These are phyloP conservation scores for Aspergillus amoenus DNA, from an alignment of 2,329 filamentous ascomycete species.

Conservation along the genomic window DNA sequence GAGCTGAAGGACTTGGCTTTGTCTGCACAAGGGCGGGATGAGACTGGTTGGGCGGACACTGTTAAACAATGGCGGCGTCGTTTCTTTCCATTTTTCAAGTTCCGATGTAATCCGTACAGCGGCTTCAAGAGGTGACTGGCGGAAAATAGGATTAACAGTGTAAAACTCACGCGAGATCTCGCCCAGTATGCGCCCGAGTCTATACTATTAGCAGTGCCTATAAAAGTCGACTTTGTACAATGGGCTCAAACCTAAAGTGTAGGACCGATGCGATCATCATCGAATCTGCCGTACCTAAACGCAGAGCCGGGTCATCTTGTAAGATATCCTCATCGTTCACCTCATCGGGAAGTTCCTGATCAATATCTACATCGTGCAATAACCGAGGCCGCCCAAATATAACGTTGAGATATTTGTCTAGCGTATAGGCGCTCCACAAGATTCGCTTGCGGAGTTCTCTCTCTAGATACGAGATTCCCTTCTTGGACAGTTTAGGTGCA, in stretches of 20 bases:
- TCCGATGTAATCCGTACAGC: conserved; percentile 35
- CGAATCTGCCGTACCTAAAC: conserved; percentile 35
- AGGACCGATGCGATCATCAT: conserved; percentile 43
- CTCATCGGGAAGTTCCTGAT: conserved; percentile 57
- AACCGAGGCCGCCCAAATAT: conserved; percentile 61
- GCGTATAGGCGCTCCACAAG: conserved; percentile 63
- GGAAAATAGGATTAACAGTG: conserved; percentile 32
- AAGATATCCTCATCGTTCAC: conserved; percentile 60
- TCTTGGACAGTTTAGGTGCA: conserved; percentile 28
- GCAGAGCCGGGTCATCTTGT: conserved; percentile 36
- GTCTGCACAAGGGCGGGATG: conserved; percentile 38
- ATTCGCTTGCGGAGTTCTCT: conserved; percentile 57
- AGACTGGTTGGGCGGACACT: conserved; percentile 36
- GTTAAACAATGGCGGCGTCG: conserved; percentile 36
- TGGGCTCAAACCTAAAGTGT: conserved; percentile 33
- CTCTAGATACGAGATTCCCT: conserved; percentile 33
- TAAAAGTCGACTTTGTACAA: not conserved
- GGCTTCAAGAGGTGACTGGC: conserved; percentile 32
- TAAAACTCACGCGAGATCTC: conserved; percentile 49
- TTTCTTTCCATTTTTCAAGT: conserved; percentile 39
- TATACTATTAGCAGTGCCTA: not conserved
- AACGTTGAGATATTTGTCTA: conserved; percentile 65
- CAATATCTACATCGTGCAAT: conserved; percentile 64
- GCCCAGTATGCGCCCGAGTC: conserved; percentile 53
- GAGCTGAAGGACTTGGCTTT: conserved; percentile 40